phyloP scores from a whole-genome alignment of 768 basidiomycete species.

The Pholiota conissans region DNA sequence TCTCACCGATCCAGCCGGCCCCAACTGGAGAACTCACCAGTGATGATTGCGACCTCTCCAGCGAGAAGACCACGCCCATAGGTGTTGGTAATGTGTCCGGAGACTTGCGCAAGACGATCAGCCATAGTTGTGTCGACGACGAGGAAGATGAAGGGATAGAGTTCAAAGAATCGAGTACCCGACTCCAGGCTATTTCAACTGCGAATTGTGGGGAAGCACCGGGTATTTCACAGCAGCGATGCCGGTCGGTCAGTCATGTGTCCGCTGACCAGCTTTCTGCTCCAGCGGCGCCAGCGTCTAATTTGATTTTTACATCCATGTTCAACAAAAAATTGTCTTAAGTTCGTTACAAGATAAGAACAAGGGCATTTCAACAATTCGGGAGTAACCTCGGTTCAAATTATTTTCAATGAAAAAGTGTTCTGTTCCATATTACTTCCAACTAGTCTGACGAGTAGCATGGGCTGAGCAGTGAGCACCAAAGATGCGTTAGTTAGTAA shows the following conservation, averaged over 20 bases:
- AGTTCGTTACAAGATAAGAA: too few relatives aligned
- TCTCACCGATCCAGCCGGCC: not conserved
- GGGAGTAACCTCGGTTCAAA: too few relatives aligned
- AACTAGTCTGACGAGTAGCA: too few relatives aligned
- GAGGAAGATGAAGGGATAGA: not conserved
- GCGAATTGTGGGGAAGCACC: not conserved
- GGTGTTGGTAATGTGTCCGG: constrained; percentile 63
- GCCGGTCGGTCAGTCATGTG: not conserved
- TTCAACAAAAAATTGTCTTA: too few relatives aligned
- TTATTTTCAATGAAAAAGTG: too few relatives aligned
- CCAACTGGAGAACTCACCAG: constrained; percentile 47
- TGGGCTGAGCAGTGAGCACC: too few relatives aligned
- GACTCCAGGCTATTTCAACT: not conserved
- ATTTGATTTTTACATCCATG: too few relatives aligned
- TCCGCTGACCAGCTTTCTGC: too few relatives aligned
- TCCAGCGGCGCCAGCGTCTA: too few relatives aligned
- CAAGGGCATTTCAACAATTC: too few relatives aligned
- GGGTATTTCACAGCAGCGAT: not conserved
- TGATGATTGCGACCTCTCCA: constrained; percentile 84
- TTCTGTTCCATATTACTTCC: too few relatives aligned
- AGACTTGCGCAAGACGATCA: constrained; percentile 64
- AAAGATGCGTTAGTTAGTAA: too few relatives aligned
- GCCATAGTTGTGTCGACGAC: constrained; percentile 36
- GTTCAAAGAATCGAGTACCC: not conserved
- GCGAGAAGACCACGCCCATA: constrained; percentile 59